Evolutionary conservation across 1,284 basidiomycete genomes (phyloP), one percentile per base, ranked within the genome.

Genomic region (Ceratobasidium sp.): DNA sequence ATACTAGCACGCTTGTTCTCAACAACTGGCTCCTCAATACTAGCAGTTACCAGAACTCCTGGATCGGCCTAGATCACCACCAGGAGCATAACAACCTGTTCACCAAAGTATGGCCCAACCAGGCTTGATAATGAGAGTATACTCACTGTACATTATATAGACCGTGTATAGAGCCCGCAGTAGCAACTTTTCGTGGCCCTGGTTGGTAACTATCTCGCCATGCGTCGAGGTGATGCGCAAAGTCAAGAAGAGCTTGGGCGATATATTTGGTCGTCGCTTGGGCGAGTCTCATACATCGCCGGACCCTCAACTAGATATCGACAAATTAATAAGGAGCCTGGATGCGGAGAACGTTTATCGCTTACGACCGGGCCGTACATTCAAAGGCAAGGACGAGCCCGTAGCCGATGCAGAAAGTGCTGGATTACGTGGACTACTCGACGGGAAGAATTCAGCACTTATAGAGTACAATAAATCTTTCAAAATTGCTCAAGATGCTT

Each of bases 1-100:
- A 39, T 15, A 26, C 12, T 28, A 61, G 60, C 33, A 39, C 26
- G 6, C 60, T 61, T 39, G 33, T 61, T 33, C 33, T 61, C 15
- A 61, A 61, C 18, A 28, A 61, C 60, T 61, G 60, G 60, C 28
- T 61, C 10, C 6, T 61, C 28, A 61, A 61, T 61, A 61, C 60
- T 18, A 61, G 26, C 28, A 28, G 60, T 39, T 28, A 61, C 60
- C 26, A 18, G 28, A 39, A 61, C 26, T 26, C 60, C 13, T 61
- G 60, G 60, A 15, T 61, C 7, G 60, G 60, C 26, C 23, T 61
- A 10, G 60, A 61, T 61, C 60, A 61, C 60, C 60, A 28, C 13
- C 60, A 61, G 18, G 60, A 61, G 28, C 60, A 61, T 33, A 28
- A 26, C 12, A 61, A 61, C 26, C 28, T 61, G 60, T 61, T 26